phyloP scores from a whole-genome alignment of 345 rosid species.

The Sonneratia alba region DNA sequence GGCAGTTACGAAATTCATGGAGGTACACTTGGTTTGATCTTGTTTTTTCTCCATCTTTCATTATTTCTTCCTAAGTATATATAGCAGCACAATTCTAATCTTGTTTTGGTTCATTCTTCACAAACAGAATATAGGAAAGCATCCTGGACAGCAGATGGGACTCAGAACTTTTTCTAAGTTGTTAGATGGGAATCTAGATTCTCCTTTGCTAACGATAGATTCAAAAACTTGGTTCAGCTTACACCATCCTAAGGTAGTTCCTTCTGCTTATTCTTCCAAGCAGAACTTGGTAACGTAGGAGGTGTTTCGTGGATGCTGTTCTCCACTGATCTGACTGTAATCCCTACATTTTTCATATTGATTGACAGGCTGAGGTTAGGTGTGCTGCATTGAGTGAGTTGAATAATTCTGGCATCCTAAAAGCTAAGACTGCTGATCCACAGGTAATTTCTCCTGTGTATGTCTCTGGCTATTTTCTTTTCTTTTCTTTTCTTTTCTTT shows the following conservation, averaged over 20 bases:
- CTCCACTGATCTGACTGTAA: neutral
- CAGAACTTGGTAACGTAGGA: neutral
- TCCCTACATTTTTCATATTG: slow-evolving; percentile 12
- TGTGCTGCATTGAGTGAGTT: slow-evolving; percentile 58
- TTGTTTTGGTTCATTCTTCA: slow-evolving; percentile 6
- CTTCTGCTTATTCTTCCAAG: neutral
- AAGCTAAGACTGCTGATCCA: slow-evolving; percentile 33
- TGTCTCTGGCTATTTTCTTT: neutral
- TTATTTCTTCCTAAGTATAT: slow-evolving; percentile 6
- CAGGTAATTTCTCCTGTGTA: slow-evolving; percentile 35
- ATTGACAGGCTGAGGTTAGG: slow-evolving; percentile 59
- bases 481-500: neutral
- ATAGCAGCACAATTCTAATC: slow-evolving; percentile 6
- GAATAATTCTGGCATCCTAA: slow-evolving; percentile 33
- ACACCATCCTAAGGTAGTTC: slow-evolving; percentile 78
- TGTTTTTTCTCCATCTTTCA: neutral
- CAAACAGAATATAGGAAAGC: slow-evolving; percentile 36
- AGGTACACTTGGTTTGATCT: slow-evolving; percentile 30
- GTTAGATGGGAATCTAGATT: slow-evolving; percentile 53
- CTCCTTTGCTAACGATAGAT: slow-evolving; percentile 34
- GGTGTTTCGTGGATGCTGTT: neutral
- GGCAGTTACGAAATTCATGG: slow-evolving; percentile 48
- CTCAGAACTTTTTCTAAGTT: slow-evolving; percentile 43
- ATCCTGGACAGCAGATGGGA: slow-evolving; percentile 37
- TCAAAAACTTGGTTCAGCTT: slow-evolving; percentile 78